These are phyloP conservation scores for Botrytis porri DNA, from an alignment of 2,329 filamentous ascomycete genomes.

Conservation along the genomic window DNA sequence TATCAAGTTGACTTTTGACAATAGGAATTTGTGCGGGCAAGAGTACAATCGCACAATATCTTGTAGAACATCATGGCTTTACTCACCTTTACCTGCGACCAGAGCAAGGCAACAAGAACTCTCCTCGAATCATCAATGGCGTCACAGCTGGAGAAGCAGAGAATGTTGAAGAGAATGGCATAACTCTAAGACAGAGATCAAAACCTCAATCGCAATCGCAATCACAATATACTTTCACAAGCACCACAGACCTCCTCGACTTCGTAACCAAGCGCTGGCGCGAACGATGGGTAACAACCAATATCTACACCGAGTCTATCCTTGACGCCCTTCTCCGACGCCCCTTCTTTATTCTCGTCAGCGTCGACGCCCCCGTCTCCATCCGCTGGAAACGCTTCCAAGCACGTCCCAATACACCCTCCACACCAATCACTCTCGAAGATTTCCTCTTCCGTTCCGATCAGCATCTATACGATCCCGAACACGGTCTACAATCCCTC, in stretches of 20 bases:
- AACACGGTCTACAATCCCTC: constrained; percentile 66
- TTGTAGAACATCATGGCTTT: constrained; percentile 82
- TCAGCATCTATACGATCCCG: constrained; percentile 67
- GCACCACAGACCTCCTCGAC: constrained; percentile 68
- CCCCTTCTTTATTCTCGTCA: constrained; percentile 90
- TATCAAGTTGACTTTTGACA: neutral
- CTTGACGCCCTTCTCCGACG: constrained; percentile 74
- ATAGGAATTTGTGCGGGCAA: constrained; percentile 91
- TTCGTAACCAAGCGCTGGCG: constrained; percentile 85
- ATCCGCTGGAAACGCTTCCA: constrained; percentile 80
- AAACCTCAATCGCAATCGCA: constrained; percentile 3
- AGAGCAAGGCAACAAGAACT: neutral
- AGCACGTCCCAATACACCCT: constrained; percentile 42
- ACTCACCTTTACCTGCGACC: constrained; percentile 61
- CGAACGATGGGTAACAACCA: constrained; percentile 79
- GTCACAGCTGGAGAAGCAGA: constrained; percentile 14
- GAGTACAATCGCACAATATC: constrained; percentile 81
- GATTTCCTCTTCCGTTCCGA: constrained; percentile 62
- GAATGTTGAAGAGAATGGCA: constrained; percentile 8
- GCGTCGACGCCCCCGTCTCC: constrained; percentile 83
- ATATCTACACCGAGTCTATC: constrained; percentile 69
- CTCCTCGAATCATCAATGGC: constrained; percentile 13
- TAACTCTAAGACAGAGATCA: constrained; percentile 17
- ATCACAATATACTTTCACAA: constrained; percentile 50
- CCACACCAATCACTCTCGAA: constrained; percentile 44